Percentiles rank a stretch among this genome's conserved stretches.
phyloP scores from a whole-genome alignment of 306 rosid species.

The Cicer pinnatifidum region DNA sequence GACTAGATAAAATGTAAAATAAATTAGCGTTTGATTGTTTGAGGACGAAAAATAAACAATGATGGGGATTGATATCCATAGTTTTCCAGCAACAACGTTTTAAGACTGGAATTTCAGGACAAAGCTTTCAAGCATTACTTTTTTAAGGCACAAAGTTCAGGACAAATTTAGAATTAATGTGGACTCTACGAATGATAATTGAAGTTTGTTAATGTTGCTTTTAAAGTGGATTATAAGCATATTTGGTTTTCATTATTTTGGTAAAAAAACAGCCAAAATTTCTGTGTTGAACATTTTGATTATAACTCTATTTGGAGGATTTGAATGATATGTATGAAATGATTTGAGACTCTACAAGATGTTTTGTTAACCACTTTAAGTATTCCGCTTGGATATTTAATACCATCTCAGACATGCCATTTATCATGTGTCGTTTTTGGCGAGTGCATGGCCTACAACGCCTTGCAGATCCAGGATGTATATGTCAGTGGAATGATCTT shows the following conservation, averaged over 20 bases:
- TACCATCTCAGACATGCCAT: too few species aligned
- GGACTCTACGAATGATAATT: background rate
- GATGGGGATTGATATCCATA: too few species aligned
- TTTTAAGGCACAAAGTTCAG: constrained; percentile 2
- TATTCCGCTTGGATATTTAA: background rate
- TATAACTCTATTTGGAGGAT: background rate
- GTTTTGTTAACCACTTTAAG: background rate
- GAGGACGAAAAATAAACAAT: too few species aligned
- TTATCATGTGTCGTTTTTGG: too few species aligned
- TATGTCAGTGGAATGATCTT: too few species aligned
- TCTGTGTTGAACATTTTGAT: constrained; percentile 9
- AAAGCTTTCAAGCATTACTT: background rate
- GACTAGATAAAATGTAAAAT: background rate
- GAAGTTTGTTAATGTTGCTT: background rate
- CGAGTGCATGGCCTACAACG: too few species aligned
- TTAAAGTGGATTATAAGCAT: constrained; percentile 17
- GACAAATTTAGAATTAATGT: background rate
- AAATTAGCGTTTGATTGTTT: background rate
- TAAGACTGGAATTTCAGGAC: constrained; percentile 9
- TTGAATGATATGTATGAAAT: background rate
- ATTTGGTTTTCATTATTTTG: constrained; percentile 12
- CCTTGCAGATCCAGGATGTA: too few species aligned
- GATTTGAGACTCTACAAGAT: background rate
- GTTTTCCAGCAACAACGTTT: background rate
- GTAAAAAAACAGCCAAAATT: background rate